A percentile compares a stretch with the other conserved stretches of the same genome.
phyloP scores from a whole-genome alignment of 176 grass and related monocot species.

The Canna indica region DNA sequence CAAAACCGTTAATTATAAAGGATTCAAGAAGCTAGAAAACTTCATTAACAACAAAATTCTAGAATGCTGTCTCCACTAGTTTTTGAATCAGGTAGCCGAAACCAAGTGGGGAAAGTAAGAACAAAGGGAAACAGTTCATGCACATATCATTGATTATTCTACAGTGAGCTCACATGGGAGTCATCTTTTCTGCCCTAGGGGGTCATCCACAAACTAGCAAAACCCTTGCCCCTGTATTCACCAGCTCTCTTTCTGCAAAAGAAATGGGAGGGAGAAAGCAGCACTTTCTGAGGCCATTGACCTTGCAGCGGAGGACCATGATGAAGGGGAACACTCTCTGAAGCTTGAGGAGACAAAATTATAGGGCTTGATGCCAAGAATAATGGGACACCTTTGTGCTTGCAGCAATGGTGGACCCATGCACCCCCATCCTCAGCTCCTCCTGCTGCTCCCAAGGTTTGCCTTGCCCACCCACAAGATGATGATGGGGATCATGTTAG shows the following conservation, averaged over 20 bases:
- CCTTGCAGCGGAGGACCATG: constrained; percentile 47
- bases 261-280: constrained; percentile 2
- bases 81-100: too few relatives aligned
- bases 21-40: too few relatives aligned
- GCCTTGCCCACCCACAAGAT: too few relatives aligned
- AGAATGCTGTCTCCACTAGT: too few relatives aligned
- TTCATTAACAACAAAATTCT: too few relatives aligned
- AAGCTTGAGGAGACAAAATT: constrained; percentile 60
- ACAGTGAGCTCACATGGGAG: neutral
- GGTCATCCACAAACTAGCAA: neutral
- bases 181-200: neutral
- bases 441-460: neutral
- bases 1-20: too few relatives aligned
- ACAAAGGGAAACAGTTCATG: neutral
- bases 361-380: constrained; percentile 52
- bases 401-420: neutral
- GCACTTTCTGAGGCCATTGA: constrained; percentile 66
- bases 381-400: constrained; percentile 37
- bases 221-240: constrained; percentile 1
- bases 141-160: neutral
- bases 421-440: neutral
- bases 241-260: neutral
- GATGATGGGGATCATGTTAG: neutral
- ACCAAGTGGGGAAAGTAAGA: too few relatives aligned
- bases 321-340: constrained; percentile 31